Percentiles rank a stretch among this genome's conserved stretches.
Evolutionary conservation across 169 alveolate species (phyloP).

Genomic region (Plasmodium blacklocki): DNA sequence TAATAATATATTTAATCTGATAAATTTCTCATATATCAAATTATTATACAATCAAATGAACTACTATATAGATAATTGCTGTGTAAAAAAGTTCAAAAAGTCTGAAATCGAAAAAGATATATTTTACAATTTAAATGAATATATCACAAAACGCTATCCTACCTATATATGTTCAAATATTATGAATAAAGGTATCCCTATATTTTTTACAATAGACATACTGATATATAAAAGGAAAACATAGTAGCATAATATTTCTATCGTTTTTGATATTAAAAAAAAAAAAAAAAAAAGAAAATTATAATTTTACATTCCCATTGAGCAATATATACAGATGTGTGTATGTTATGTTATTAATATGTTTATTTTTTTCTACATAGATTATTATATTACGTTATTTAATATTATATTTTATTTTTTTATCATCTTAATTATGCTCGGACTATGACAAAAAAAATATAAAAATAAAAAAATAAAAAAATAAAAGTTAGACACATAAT

Average conservation of each 20-base stretch:
- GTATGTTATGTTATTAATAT: too few relatives aligned
- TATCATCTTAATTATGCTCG: too few relatives aligned
- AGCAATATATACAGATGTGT: too few relatives aligned
- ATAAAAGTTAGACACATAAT: too few relatives aligned
- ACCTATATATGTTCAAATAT: constrained; percentile 6
- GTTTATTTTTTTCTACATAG: too few relatives aligned
- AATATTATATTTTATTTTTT: too few relatives aligned
- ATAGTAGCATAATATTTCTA: neutral
- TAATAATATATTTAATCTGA: constrained; percentile 18
- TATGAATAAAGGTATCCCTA: neutral
- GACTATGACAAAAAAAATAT: too few relatives aligned
- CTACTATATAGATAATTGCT: too few relatives aligned
- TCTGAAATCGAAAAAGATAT: constrained; percentile 60
- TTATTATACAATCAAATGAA: constrained; percentile 15
- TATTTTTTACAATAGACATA: constrained; percentile 51
- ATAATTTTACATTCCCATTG: too few relatives aligned
- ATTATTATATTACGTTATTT: too few relatives aligned
- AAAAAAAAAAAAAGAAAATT: neutral
- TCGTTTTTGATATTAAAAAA: neutral
- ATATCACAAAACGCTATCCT: constrained; percentile 14
- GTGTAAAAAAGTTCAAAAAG: constrained; percentile 17
- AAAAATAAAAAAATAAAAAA: too few relatives aligned
- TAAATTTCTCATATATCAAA: constrained; percentile 27
- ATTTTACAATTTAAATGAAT: constrained; percentile 29
- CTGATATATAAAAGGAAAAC: constrained; percentile 13